A percentile compares a stretch with the other conserved stretches of the same genome.
Evolutionary conservation across 371 early-diverging fungal genomes (phyloP).

Genomic region (Smittium mucronatum): DNA sequence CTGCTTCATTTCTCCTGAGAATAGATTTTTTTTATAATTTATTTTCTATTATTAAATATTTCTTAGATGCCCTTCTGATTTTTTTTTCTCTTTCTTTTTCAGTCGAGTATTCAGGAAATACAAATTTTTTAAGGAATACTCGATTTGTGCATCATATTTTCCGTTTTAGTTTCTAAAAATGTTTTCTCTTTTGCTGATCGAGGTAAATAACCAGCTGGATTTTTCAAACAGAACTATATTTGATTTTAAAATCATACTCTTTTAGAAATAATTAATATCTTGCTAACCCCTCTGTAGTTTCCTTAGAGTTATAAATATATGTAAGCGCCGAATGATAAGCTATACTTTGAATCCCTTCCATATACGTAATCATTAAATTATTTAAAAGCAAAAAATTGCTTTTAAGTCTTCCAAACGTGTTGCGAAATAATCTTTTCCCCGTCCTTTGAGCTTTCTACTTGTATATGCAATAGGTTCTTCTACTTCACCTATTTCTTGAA

Average conservation of each 20-base stretch:
- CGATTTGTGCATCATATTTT: neutral
- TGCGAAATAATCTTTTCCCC: conserved; percentile 5
- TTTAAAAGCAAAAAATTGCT: conserved; percentile 5
- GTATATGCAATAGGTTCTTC: conserved; percentile 10
- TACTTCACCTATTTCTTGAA: conserved; percentile 5
- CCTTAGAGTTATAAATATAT: conserved; percentile 3
- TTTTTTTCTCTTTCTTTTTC: neutral
- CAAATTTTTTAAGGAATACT: neutral
- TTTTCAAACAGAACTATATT: neutral
- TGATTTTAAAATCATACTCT: conserved; percentile 7
- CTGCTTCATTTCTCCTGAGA: neutral
- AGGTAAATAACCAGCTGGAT: conserved; percentile 8
- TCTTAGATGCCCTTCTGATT: neutral
- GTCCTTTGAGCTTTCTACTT: neutral
- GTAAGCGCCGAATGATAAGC: conserved; percentile 8
- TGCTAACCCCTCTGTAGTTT: conserved; percentile 4
- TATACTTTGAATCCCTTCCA: conserved; percentile 5
- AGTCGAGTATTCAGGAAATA: neutral
- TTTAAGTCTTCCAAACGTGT: conserved; percentile 5
- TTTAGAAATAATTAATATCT: neutral
- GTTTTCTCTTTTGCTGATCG: neutral
- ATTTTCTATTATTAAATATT: neutral
- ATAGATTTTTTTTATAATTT: neutral
- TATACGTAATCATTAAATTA: conserved; percentile 7
- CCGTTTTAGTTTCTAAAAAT: neutral